These are phyloP conservation scores for Xylaria acuta DNA, from an alignment of 495 filamentous ascomycete species.

Conservation along the genomic window DNA sequence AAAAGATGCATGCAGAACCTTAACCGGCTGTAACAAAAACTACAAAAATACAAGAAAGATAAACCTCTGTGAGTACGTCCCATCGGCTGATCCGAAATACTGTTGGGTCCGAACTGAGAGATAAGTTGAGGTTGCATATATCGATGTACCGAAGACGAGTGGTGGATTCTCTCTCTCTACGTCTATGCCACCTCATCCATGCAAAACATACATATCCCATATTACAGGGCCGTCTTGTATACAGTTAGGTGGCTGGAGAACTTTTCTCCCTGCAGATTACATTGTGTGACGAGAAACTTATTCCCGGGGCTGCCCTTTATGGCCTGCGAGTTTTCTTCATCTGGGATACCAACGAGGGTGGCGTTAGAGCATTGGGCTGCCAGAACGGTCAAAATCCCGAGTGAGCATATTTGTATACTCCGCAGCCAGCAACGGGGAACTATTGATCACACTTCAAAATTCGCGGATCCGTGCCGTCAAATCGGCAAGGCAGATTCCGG, in stretches of 20 bases:
- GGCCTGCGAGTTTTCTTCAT: too few relatives aligned
- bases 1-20: background rate
- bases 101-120: background rate
- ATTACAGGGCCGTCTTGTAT: background rate
- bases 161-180: background rate
- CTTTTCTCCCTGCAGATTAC: background rate
- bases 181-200: background rate
- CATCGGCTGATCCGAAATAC: background rate
- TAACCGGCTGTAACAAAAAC: background rate
- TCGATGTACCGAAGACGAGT: background rate
- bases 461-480: too few relatives aligned
- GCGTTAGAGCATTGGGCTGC: background rate
- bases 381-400: background rate
- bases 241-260: background rate
- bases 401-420: background rate
- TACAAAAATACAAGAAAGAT: background rate
- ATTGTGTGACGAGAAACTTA: background rate
- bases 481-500: background rate
- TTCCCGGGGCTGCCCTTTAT: background rate
- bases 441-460: background rate
- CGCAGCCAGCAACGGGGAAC: background rate
- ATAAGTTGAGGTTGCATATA: slow-evolving; percentile 4
- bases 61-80: background rate
- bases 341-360: slow-evolving; percentile 1
- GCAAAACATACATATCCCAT: background rate